These are phyloP conservation scores for Fonsecaea multimorphosa DNA, from an alignment of 2,329 filamentous ascomycete species.

Conservation along the genomic window DNA sequence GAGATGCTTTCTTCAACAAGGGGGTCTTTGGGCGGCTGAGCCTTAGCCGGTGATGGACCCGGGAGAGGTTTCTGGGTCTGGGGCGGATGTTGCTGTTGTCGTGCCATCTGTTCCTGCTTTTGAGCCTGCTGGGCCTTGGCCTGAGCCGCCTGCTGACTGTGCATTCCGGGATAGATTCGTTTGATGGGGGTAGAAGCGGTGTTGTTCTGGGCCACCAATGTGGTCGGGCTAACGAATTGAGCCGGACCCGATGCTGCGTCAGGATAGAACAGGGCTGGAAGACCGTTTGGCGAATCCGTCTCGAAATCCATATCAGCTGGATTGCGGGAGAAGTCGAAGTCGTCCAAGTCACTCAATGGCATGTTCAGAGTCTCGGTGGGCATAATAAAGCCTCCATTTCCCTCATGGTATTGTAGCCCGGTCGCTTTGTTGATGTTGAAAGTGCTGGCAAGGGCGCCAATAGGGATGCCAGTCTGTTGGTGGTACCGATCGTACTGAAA, in stretches of 20 bases:
- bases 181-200: constrained; percentile 59
- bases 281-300: constrained; percentile 61
- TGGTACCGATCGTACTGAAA: constrained; percentile 95
- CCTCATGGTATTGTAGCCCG: constrained; percentile 47
- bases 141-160: constrained; percentile 83
- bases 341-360: constrained; percentile 56
- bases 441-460: constrained; percentile 79
- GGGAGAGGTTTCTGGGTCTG: constrained; percentile 39
- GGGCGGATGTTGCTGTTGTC: constrained; percentile 57
- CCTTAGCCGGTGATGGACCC: constrained; percentile 42
- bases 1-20: constrained; percentile 91
- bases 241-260: constrained; percentile 49
- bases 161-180: constrained; percentile 89
- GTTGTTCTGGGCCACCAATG: constrained; percentile 59
- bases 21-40: constrained; percentile 62
- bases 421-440: constrained; percentile 74
- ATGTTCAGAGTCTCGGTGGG: constrained; percentile 40
- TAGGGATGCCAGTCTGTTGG: constrained; percentile 91
- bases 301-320: constrained; percentile 74
- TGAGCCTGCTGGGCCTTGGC: constrained; percentile 68
- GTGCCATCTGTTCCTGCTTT: constrained; percentile 65
- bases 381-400: constrained; percentile 53
- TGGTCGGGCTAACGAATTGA: constrained; percentile 75
- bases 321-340: constrained; percentile 63
- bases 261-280: constrained; percentile 70